Conservation (phyloP, 805 yeast species). For the Spathaspora passalidarum region DNA sequence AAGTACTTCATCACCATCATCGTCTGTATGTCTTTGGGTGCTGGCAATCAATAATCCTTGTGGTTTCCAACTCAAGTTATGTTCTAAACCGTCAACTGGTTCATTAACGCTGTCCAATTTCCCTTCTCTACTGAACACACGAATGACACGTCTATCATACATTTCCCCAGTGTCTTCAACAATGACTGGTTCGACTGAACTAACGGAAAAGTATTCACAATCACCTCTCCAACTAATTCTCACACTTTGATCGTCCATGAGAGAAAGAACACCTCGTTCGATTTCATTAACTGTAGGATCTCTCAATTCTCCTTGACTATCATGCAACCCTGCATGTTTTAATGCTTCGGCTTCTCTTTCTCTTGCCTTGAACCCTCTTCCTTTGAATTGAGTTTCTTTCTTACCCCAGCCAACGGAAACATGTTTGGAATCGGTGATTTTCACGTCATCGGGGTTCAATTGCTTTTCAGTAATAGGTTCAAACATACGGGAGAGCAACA, state of each 20-base stretch:
- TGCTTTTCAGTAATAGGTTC: slow-evolving; percentile 73
- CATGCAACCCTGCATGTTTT: slow-evolving; percentile 65
- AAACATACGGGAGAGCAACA: slow-evolving; percentile 69
- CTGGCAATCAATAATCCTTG: slow-evolving; percentile 85
- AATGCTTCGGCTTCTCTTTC: slow-evolving; percentile 60
- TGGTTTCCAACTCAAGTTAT: slow-evolving; percentile 80
- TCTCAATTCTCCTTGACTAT: slow-evolving; percentile 58
- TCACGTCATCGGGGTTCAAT: slow-evolving; percentile 60
- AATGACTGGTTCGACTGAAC: slow-evolving; percentile 53
- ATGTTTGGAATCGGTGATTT: slow-evolving; percentile 60
- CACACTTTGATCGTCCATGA: slow-evolving; percentile 47
- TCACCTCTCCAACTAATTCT: slow-evolving; percentile 94
- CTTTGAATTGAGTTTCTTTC: slow-evolving; percentile 93
- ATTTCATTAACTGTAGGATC: slow-evolving; percentile 86
- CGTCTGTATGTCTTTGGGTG: slow-evolving; percentile 66
- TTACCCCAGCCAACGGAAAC: slow-evolving; percentile 99
- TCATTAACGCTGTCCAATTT: slow-evolving; percentile 78
- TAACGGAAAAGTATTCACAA: slow-evolving; percentile 75
- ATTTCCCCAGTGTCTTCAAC: slow-evolving; percentile 35
- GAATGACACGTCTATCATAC: slow-evolving; percentile 64
- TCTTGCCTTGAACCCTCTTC: slow-evolving; percentile 80
- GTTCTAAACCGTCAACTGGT: slow-evolving; percentile 81
- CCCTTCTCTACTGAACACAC: slow-evolving; percentile 83
- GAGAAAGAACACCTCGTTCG: slow-evolving; percentile 64
- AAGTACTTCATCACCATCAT: slow-evolving; percentile 44